phyloP scores from a whole-genome alignment of 495 filamentous ascomycete species.

The Lichina pygmaea region DNA sequence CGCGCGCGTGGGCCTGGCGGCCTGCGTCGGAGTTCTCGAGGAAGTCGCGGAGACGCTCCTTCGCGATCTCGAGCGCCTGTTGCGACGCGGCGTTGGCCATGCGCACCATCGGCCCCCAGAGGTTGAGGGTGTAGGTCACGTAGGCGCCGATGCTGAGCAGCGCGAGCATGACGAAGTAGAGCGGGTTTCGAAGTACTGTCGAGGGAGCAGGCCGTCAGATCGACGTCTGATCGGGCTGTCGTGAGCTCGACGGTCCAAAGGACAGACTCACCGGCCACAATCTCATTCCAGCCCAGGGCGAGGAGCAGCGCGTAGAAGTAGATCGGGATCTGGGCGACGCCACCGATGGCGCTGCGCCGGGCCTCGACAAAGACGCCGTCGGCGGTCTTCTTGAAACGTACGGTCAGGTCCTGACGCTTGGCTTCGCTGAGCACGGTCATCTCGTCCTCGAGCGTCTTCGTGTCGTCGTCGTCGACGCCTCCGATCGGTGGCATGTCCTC shows the following conservation, averaged over 20 bases:
- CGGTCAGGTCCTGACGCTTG: conserved; percentile 66
- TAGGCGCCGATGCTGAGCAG: conserved; percentile 51
- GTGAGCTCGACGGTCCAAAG: background rate
- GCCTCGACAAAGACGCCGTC: conserved; percentile 95
- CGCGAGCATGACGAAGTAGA: conserved; percentile 74
- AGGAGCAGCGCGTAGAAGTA: conserved; percentile 82
- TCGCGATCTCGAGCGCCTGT: conserved; percentile 72
- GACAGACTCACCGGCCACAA: conserved; percentile 49
- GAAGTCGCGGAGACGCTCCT: conserved; percentile 68
- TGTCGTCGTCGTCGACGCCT: conserved; percentile 75
- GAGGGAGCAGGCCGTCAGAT: background rate
- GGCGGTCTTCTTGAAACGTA: conserved; percentile 92
- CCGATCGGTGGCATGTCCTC: conserved; percentile 71
- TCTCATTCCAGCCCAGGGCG: conserved; percentile 91
- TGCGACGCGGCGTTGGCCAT: conserved; percentile 72
- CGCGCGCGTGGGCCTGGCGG: conserved; percentile 27
- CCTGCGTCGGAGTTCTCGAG: conserved; percentile 57
- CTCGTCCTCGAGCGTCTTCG: conserved; percentile 81
- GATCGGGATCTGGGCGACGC: conserved; percentile 76
- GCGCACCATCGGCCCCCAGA: conserved; percentile 84
- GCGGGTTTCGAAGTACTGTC: conserved; percentile 59
- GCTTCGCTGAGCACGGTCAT: conserved; percentile 76
- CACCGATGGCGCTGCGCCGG: conserved; percentile 85
- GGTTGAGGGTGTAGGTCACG: conserved; percentile 72
- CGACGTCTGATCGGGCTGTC: no score